phyloP scores from a whole-genome alignment of 1,139 yeast species.

The Candida smagusa region DNA sequence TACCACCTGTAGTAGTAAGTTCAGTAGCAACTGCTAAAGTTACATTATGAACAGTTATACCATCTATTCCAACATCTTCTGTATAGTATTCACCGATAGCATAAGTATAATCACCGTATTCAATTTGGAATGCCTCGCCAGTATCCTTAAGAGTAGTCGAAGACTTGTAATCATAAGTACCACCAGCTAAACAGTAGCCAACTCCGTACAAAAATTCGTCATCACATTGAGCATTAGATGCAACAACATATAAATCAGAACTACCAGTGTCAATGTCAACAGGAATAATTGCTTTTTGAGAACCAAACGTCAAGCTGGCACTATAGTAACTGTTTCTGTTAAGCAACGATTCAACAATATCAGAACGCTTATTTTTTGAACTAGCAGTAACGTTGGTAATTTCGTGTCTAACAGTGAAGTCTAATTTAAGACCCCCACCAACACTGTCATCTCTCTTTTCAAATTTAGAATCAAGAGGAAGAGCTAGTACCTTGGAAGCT shows the following conservation, averaged over 20 bases:
- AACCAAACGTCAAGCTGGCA: constrained; percentile 8
- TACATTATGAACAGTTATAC: constrained; percentile 4
- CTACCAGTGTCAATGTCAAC: constrained; percentile 20
- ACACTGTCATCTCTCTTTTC: constrained; percentile 1
- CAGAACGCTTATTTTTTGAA: not conserved
- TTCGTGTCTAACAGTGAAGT: constrained; percentile 1
- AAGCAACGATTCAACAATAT: not conserved
- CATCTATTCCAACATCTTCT: constrained; percentile 7
- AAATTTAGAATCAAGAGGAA: constrained; percentile 1
- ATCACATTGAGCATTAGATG: constrained; percentile 5
- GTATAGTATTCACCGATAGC: constrained; percentile 8
- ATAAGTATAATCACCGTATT: constrained; percentile 11
- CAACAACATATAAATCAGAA: constrained; percentile 18
- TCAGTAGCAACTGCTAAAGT: constrained; percentile 15
- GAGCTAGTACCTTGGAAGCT: constrained; percentile 3
- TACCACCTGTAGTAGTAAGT: constrained; percentile 11
- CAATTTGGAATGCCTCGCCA: constrained; percentile 8
- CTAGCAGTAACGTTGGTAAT: not conserved
- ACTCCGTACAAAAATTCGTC: not conserved
- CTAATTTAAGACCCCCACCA: constrained; percentile 4
- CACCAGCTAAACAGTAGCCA: constrained; percentile 5
- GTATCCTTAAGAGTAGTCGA: constrained; percentile 8
- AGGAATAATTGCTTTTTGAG: constrained; percentile 6
- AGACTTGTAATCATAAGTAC: constrained; percentile 7
- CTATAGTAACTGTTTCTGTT: constrained; percentile 5